phyloP scores from a whole-genome alignment of 768 basidiomycete genomes.

The Boletus patriciae region DNA sequence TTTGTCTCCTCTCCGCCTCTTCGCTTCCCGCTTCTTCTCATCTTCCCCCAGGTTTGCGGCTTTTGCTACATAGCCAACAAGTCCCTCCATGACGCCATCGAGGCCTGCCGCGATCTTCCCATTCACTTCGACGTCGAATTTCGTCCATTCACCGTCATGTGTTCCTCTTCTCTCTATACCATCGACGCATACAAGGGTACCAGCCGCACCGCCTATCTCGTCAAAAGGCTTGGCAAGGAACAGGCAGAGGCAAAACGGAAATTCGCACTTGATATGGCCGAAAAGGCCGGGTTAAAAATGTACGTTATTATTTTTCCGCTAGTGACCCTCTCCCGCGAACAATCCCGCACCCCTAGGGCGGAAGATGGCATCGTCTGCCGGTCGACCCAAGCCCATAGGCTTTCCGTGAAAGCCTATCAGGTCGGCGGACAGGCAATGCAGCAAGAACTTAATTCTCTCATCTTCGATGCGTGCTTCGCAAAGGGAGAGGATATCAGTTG shows the following conservation, averaged over 20 bases:
- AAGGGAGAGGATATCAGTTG: constrained; percentile 41
- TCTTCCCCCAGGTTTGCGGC: constrained; percentile 28
- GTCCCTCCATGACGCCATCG: constrained; percentile 38
- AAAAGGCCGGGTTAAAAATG: constrained; percentile 30
- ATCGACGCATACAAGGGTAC: constrained; percentile 20
- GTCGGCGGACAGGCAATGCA: constrained; percentile 44
- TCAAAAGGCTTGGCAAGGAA: constrained; percentile 30
- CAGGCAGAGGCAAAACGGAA: constrained; percentile 29
- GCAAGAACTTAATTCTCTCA: constrained; percentile 32
- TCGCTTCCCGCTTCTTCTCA: constrained; percentile 4
- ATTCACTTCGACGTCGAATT: constrained; percentile 38
- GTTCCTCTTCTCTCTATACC: constrained; percentile 17
- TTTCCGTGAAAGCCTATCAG: constrained; percentile 44
- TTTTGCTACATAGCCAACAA: constrained; percentile 43
- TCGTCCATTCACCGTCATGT: constrained; percentile 35
- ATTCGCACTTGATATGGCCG: constrained; percentile 28
- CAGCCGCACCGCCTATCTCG: constrained; percentile 25
- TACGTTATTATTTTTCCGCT: constrained; percentile 3
- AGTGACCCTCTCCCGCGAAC: neutral
- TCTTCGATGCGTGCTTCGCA: constrained; percentile 45
- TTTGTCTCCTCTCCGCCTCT: constrained; percentile 14
- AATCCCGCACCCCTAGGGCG: constrained; percentile 23
- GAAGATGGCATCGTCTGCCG: constrained; percentile 41
- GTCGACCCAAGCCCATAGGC: constrained; percentile 44
- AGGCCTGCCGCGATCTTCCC: constrained; percentile 34